Conservation (phyloP, 2,329 filamentous ascomycete species). For the Fusarium sp. region DNA sequence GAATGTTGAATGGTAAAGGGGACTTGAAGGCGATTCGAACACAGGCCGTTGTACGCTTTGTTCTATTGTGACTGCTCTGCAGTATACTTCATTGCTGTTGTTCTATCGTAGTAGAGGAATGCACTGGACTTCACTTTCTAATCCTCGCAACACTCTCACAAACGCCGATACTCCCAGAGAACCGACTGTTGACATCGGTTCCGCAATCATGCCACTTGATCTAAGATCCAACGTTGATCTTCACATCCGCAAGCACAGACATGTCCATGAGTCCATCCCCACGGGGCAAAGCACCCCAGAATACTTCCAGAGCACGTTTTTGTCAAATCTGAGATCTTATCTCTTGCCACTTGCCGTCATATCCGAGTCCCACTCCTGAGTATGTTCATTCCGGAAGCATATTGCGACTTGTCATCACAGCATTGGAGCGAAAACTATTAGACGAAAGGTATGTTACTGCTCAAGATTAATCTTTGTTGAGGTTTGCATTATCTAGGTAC, state of each 20-base stretch:
- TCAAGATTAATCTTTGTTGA: not conserved
- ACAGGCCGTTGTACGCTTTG: not conserved
- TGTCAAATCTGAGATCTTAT: not conserved
- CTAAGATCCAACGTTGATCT: conserved; percentile 7
- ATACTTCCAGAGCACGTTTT: not conserved
- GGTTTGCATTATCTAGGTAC: not conserved
- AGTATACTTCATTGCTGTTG: not conserved
- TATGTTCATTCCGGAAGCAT: not conserved
- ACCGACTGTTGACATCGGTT: not conserved
- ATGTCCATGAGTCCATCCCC: conserved; percentile 31
- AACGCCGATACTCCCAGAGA: no score
- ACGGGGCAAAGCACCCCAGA: conserved; percentile 20
- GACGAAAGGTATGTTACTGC: not conserved
- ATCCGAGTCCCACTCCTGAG: conserved; percentile 5
- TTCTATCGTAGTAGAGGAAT: not conserved
- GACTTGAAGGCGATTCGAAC: not conserved
- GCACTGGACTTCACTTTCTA: not conserved
- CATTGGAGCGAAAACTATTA: not conserved
- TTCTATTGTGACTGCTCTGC: not conserved
- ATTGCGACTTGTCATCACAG: not conserved
- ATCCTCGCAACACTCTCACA: not conserved
- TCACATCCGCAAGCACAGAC: conserved; percentile 23
- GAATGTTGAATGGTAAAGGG: not conserved
- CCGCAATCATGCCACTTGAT: conserved; percentile 26
- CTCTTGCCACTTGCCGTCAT: not conserved